Base-by-base conservation (phyloP, 1,284 basidiomycete genomes). In the Leccinum insolens region DNA sequence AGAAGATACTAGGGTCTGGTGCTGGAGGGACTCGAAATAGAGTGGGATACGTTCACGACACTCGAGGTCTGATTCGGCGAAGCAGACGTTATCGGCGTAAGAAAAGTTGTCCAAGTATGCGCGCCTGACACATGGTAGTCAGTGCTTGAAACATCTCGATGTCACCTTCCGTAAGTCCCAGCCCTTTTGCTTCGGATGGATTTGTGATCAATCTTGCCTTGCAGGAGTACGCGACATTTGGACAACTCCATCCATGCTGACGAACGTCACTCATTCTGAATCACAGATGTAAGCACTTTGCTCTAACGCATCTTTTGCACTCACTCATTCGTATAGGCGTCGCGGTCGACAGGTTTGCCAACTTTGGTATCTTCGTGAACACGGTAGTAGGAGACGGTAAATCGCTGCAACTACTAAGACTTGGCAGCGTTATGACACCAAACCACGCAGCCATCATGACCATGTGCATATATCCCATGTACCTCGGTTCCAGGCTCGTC, bases 1-100 rank as follows among this genome's bases (percentile, higher is more conserved):
- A n/a, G 83, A 78, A 52, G 82, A 81, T 31, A 82, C 14, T 8
- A 12, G 55, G 7, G 55, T 15, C 25, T 22, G 17, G 71, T 52
- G 39, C 62, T 61, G n/a, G 62, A 39, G 1, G 79, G 77, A 11
- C 55, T 57, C 28, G 28, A 31, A 1, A 31, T 31, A 31, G 0
- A 31, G 28, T 31, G 28, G 28, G 28, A 31, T 31, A 31, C 28
- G 28, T 31, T 31, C 28, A 7, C 28, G 28, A 31, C 28, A 31
- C 28, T 31, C 28, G 28, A 31, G 28, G 28, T 7, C n/a, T n/a
- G n/a, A n/a, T n/a, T n/a, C n/a, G n/a, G n/a, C n/a, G n/a, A n/a
- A n/a, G n/a, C n/a, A n/a, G n/a, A n/a, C n/a, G n/a, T n/a, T n/a
- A n/a, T n/a, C n/a, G n/a, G n/a, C n/a, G n/a, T n/a, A n/a, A n/a